These are phyloP conservation scores for Mycena alexandri DNA, from an alignment of 768 basidiomycete species.

Conservation along the genomic window DNA sequence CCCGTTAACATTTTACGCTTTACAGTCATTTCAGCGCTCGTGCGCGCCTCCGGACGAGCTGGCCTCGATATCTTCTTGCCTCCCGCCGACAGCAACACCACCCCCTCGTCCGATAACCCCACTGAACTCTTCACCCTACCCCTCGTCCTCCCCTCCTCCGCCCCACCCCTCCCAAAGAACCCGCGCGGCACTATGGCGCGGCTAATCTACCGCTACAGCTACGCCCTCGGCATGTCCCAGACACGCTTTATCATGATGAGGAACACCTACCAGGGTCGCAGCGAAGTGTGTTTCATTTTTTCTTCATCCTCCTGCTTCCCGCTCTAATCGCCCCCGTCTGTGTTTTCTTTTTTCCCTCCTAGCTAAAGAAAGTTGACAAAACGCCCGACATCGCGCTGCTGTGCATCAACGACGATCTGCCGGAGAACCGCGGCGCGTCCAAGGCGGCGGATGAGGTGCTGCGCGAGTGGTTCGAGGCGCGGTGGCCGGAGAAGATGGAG, in stretches of 20 bases:
- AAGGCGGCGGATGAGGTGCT: not conserved
- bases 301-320: no score
- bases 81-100: no score
- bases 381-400: conserved; percentile 28
- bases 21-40: conserved; percentile 33
- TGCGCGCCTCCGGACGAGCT: conserved; percentile 10
- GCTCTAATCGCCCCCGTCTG: no score
- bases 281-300: no score
- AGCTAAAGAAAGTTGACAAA: conserved; percentile 7
- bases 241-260: no score
- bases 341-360: no score
- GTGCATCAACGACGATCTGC: conserved; percentile 38
- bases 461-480: conserved; percentile 1
- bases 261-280: no score
- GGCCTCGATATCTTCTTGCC: conserved; percentile 33
- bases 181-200: conserved; percentile 30
- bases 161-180: conserved; percentile 32
- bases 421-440: not conserved
- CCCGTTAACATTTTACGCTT: not conserved
- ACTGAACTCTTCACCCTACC: conserved; percentile 23
- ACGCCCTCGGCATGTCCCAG: conserved; percentile 27
- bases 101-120: not conserved
- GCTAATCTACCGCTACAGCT: conserved; percentile 33
- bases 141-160: conserved; percentile 11
- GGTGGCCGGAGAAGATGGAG: conserved; percentile 31